A percentile compares a stretch with the other conserved stretches of the same genome.
phyloP scores from a whole-genome alignment of 2,329 filamentous ascomycete genomes.

The Coniochaeta sp. region DNA sequence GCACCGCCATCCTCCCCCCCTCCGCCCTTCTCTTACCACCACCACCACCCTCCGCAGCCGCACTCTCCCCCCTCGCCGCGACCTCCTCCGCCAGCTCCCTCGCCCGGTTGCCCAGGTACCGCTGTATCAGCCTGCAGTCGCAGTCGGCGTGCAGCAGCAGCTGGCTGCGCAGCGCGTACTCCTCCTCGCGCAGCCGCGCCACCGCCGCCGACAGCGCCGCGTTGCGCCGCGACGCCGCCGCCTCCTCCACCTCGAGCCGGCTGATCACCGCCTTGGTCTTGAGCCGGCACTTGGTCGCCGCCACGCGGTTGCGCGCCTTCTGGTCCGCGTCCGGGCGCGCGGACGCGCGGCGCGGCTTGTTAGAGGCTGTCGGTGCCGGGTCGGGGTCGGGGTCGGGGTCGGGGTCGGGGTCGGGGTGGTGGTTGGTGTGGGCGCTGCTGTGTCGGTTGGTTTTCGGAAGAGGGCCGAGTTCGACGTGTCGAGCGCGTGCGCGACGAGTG shows the following conservation, averaged over 20 bases:
- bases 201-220: not conserved
- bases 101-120: not conserved
- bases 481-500: not conserved
- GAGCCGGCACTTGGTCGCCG: slow-evolving; percentile 6
- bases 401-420: not conserved
- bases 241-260: slow-evolving; percentile 1
- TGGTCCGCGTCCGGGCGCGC: not conserved
- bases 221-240: not conserved
- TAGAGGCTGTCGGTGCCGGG: not conserved
- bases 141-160: not conserved
- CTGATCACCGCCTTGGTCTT: slow-evolving; percentile 2
- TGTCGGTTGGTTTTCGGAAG: not conserved
- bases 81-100: not conserved
- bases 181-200: not conserved
- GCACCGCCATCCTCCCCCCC: not conserved
- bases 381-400: not conserved
- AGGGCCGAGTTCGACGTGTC: not conserved
- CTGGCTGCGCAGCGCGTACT: not conserved
- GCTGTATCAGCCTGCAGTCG: not conserved
- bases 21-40: not conserved
- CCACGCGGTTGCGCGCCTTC: slow-evolving; percentile 5
- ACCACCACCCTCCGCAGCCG: not conserved
- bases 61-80: not conserved
- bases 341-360: not conserved
- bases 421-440: not conserved